Conservation (phyloP, 2,329 filamentous ascomycete species). For the Knufia petricola region DNA sequence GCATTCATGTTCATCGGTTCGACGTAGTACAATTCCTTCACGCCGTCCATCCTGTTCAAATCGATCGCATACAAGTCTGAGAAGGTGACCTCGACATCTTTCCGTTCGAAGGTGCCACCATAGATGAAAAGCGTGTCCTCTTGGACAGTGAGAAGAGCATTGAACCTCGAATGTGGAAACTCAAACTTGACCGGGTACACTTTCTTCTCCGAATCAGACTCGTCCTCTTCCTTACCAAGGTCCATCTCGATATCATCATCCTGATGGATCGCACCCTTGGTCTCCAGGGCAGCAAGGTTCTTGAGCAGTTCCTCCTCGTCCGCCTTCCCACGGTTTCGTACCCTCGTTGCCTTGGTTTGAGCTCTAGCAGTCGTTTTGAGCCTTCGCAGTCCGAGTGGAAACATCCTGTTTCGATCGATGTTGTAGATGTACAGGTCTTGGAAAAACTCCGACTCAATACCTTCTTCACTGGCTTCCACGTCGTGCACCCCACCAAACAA, state of each 20-base stretch:
- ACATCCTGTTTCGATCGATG: conserved; percentile 89
- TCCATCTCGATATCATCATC: conserved; percentile 37
- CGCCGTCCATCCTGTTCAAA: conserved; percentile 87
- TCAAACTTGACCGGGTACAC: conserved; percentile 61
- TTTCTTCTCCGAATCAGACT: conserved; percentile 42
- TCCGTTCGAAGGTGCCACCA: conserved; percentile 90
- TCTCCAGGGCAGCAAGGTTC: conserved; percentile 77
- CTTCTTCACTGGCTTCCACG: conserved; percentile 82
- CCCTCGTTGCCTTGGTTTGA: conserved; percentile 32
- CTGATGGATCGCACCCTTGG: conserved; percentile 54
- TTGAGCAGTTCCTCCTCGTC: conserved; percentile 84
- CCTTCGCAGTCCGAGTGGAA: conserved; percentile 68
- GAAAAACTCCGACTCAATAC: conserved; percentile 96
- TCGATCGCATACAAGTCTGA: conserved; percentile 91
- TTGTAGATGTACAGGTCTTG: conserved; percentile 89
- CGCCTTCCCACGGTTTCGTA: conserved; percentile 63
- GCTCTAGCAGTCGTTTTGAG: conserved; percentile 57
- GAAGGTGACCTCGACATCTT: conserved; percentile 89
- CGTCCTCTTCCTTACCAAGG: conserved; percentile 41
- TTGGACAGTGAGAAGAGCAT: conserved; percentile 80
- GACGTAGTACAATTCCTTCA: conserved; percentile 79
- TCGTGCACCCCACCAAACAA: conserved; percentile 92
- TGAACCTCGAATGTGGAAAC: conserved; percentile 83
- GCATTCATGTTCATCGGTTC: conserved; percentile 78
- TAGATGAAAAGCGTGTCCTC: conserved; percentile 90